Base-by-base conservation (phyloP, 2,329 filamentous ascomycete species). In the Lanzia echinophila region DNA sequence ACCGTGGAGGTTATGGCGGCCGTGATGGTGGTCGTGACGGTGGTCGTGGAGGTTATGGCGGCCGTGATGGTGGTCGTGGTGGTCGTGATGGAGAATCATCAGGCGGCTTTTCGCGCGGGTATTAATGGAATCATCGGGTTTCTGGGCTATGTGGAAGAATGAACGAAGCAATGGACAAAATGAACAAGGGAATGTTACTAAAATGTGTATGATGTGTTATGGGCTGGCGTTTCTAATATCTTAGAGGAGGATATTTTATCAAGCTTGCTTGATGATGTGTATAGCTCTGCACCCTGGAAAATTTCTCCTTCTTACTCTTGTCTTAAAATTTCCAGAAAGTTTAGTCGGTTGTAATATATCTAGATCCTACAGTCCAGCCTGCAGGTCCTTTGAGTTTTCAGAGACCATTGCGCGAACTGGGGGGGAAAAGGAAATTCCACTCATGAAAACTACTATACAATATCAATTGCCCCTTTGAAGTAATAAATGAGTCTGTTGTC, bases 321-420 rank as follows among this genome's bases (percentile, higher is more conserved):
- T 64, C 58, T 62, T 61, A 56, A 61, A 44, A 53, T 33, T 45
- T 57, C 53, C 19, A 33, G 38, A 41, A 52, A 31, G 15, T 20
- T 31, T 46, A 36, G 31, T 51, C 42, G 20, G 34, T 58, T 65
- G 61, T 65, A 66, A 60, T 61, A 59, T 60, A 28, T 28, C 24
- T 28, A 28, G 8, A 28, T 28, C 24, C 24, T 8, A 28, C 6
- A 20, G 38, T 41, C 12, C 38, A 8, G 17, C 4, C 17, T 17
- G 17, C 20, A 17, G 38, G 17, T 20, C 17, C 17, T 20, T 41
- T 17, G 38, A 17, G 15, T 41, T 19, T 19, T 20, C 11, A 41
- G 3, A 7, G 7, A 22, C 6, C 12, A 8, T 6, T 41, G 38
- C 17, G 11, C 17, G 10, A 41, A n/a, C 38, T 41, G 11, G 28